Evolutionary conservation across 768 basidiomycete species (phyloP).

Genomic region (Auriscalpium vulgare): DNA sequence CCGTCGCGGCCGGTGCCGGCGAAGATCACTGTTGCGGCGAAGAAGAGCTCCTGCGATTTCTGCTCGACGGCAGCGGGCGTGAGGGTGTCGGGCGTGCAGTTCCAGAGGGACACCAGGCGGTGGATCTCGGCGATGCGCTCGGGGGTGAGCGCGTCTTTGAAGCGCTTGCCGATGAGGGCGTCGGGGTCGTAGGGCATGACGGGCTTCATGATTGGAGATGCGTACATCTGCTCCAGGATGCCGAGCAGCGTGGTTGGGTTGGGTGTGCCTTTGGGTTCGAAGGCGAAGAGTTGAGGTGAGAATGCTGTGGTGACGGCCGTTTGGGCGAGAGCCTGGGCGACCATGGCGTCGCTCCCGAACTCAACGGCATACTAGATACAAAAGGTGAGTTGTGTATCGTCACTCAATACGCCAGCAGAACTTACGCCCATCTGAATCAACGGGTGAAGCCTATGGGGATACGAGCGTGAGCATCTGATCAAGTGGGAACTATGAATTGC

Average conservation of each 20-base stretch:
- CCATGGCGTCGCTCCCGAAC: slow-evolving; percentile 41
- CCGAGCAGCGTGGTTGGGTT: slow-evolving; percentile 31
- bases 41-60: slow-evolving; percentile 44
- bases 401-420: slow-evolving; percentile 4
- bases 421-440: slow-evolving; percentile 51
- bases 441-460: slow-evolving; percentile 37
- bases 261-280: slow-evolving; percentile 1
- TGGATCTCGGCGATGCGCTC: slow-evolving; percentile 38
- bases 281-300: slow-evolving; percentile 26
- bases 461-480: not conserved
- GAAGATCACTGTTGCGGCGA: slow-evolving; percentile 39
- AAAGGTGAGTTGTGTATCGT: not conserved
- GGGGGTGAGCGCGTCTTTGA: slow-evolving; percentile 25
- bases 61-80: slow-evolving; percentile 28
- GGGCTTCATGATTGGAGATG: slow-evolving; percentile 40
- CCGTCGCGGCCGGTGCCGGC: slow-evolving; percentile 39
- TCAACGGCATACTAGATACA: slow-evolving; percentile 40
- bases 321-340: slow-evolving; percentile 46
- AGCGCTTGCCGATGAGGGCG: slow-evolving; percentile 30
- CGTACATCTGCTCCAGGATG: slow-evolving; percentile 43
- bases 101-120: slow-evolving; percentile 34
- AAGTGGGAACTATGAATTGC: slow-evolving; percentile 8
- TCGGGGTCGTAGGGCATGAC: slow-evolving; percentile 45
- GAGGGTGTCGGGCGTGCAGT: slow-evolving; percentile 23
- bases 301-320: slow-evolving; percentile 33